Evolutionary conservation across 2,329 filamentous ascomycete species (phyloP), one percentile per base, ranked within the genome.

Genomic region (Ophiostoma sp.): DNA sequence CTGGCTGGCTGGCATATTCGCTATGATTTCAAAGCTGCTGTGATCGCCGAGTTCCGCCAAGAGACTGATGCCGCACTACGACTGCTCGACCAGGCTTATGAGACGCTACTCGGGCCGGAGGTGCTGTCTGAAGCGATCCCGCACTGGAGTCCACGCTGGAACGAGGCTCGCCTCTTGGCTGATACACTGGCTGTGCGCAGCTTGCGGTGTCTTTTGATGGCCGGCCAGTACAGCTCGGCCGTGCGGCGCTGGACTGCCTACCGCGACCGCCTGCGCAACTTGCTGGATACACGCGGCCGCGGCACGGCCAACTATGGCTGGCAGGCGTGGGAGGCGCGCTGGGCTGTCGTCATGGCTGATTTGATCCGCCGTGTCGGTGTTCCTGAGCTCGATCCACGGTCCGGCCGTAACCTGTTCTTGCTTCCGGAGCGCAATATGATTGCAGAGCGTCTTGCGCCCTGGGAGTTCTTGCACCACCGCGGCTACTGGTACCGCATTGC

Each of bases 1-100:
- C 85, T 91, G 11, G 90, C 94, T 57, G 95, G 93, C 3, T 99
- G 95, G 96, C 94, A 94, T 78, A 91, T 97, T 71, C 91, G 95
- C 19, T 98, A 98, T 81, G 95, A 99, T 79, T 94, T 97, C 84
- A 99, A 99, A 80, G 87, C 95, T 22, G 95, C 92, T 7, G 86
- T 97, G 0, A 93, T 98, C 79, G 93, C 95, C 36, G 95, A 98
- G 79, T 98, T 97, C 77, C 89, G 96, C 9, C 93, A 97, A 79
- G 96, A 98, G 80, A 93, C 95, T 87, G 95, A 98, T 79, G 90
- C 90, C 28, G 94, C 96, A 0, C 86, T 93, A 78, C 89, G 94
- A 59, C 94, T 93, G 71, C 98, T 95, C 77, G 93, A 96, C 79
- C 91, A 91, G 80, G 94, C 94, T 3, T 95, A 98, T 77, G 94